Base-by-base conservation (phyloP, 371 early-diverging fungal species). In the Mucor circinelloides region DNA sequence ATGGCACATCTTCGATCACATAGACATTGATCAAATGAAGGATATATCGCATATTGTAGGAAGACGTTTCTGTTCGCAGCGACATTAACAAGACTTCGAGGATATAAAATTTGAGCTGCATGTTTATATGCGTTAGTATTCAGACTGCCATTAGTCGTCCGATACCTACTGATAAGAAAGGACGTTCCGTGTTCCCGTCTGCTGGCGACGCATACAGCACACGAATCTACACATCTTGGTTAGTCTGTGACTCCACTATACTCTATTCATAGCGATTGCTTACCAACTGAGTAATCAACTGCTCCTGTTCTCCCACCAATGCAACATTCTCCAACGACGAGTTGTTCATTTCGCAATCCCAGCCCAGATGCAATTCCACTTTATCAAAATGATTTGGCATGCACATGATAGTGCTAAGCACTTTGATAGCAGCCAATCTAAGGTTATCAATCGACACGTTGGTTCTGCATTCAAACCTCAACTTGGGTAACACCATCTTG, bases 1-100 rank as follows among this genome's bases (percentile, higher is more conserved):
- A 90, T 0, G 87, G 84, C 6, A 88, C 91, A 75, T 94, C 93
- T 66, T 94, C 92, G 36, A 87, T 81, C 0, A 88, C 89, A 70
- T 91, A 93, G n/a, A 89, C 89, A 48, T 87, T 83, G 54, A 92
- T 85, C 9, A 93, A 69, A 70, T 91, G 89, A 6, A 93, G 76
- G 17, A 90, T 64, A 55, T 88, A 89, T 48, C 91, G 82, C 71
- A 87, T 76, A 66, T 94, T 94, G 65, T 83, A 82, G 1, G 91
- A 83, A 0, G 84, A 85, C 0, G 83, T 83, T 63, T 94, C 94
- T 3, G 89, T 86, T 25, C 83, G 78, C 17, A 93, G 76, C 3
- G 92, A 89, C 55, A 77, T 85, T 12, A 91, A 67, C 1, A 94
- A 79, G 56, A 92, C 73, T 62, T 91, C 91, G 32, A 91, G 73